Percentiles rank a stretch among this genome's conserved stretches.
Evolutionary conservation across 495 filamentous ascomycete species (phyloP).

Genomic region (Penicillium macrosclerotiorum): DNA sequence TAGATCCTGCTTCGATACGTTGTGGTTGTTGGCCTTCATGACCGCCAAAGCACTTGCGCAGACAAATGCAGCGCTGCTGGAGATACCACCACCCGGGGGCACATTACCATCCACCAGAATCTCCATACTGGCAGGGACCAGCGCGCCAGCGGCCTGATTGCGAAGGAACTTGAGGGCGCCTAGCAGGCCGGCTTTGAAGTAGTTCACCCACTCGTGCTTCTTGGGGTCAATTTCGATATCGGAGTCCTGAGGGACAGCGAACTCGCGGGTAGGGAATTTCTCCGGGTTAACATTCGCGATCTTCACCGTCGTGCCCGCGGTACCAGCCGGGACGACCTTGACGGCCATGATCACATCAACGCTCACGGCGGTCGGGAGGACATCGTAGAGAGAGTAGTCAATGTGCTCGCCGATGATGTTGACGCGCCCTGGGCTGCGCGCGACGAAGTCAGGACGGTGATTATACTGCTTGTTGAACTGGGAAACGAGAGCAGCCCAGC

Average conservation of each 20-base stretch:
- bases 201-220: slow-evolving; percentile 93
- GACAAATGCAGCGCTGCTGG: slow-evolving; percentile 91
- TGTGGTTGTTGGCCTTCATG: slow-evolving; percentile 80
- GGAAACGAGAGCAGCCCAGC: slow-evolving; percentile 71
- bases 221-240: slow-evolving; percentile 80
- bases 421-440: slow-evolving; percentile 88
- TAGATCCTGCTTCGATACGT: slow-evolving; percentile 84
- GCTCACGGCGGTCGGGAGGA: slow-evolving; percentile 91
- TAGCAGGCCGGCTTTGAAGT: slow-evolving; percentile 88
- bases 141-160: slow-evolving; percentile 54
- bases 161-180: slow-evolving; percentile 78
- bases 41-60: slow-evolving; percentile 87
- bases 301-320: slow-evolving; percentile 49
- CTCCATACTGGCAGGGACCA: slow-evolving; percentile 75
- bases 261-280: slow-evolving; percentile 76
- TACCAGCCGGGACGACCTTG: slow-evolving; percentile 49
- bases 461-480: slow-evolving; percentile 74
- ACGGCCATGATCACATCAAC: slow-evolving; percentile 90
- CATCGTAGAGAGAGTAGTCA: slow-evolving; percentile 95
- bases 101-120: slow-evolving; percentile 90
- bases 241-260: slow-evolving; percentile 62
- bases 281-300: slow-evolving; percentile 75
- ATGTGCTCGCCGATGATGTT: slow-evolving; percentile 99
- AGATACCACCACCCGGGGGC: slow-evolving; percentile 85
- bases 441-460: slow-evolving; percentile 71